Conservation (phyloP, 2,329 filamentous ascomycete species). For the Pestalotiopsis fici region DNA sequence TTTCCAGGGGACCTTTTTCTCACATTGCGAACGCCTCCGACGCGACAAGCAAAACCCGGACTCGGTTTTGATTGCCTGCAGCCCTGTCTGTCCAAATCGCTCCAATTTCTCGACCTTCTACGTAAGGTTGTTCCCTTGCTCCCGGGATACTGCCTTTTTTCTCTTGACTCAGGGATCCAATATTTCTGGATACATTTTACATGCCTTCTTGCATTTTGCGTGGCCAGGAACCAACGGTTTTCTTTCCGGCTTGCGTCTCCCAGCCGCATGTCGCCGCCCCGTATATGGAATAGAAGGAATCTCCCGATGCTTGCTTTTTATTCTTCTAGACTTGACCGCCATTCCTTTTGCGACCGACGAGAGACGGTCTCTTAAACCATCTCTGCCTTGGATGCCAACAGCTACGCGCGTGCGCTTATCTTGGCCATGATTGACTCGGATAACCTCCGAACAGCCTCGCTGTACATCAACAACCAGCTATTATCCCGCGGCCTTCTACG, state of each 20-base stretch:
- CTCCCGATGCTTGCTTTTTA: background rate
- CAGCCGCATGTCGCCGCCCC: background rate
- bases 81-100: background rate
- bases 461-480: slow-evolving; percentile 74
- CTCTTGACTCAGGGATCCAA: background rate
- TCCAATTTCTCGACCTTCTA: background rate
- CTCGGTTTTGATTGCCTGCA: background rate
- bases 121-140: background rate
- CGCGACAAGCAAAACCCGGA: background rate
- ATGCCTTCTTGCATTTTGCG: background rate
- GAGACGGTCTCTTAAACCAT: background rate
- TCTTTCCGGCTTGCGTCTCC: background rate
- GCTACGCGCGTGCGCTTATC: background rate
- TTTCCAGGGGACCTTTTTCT: background rate
- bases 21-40: background rate
- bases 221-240: background rate
- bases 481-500: slow-evolving; percentile 65
- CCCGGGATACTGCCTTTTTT: background rate
- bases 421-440: slow-evolving; percentile 49
- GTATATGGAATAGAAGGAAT: background rate
- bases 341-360: background rate
- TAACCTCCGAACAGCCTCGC: slow-evolving; percentile 66
- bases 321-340: background rate
- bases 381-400: background rate
- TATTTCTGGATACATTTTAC: background rate